phyloP scores from a whole-genome alignment of 2,329 filamentous ascomycete genomes.

The Fusarium compactum region DNA sequence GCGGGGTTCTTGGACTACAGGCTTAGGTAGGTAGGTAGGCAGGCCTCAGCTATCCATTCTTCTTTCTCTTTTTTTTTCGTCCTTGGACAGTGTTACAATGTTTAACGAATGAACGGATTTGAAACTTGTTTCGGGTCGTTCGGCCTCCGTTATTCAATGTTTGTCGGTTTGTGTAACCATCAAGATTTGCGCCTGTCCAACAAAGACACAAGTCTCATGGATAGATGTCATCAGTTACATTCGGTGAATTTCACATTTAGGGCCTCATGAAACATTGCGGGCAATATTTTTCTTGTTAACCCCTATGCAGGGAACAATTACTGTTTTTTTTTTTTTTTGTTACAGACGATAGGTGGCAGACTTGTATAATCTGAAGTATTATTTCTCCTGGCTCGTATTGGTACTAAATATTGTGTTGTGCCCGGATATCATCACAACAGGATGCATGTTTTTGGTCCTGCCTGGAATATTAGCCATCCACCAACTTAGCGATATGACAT shows the following conservation, averaged over 20 bases:
- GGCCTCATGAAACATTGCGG: neutral
- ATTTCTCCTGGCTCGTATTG: neutral
- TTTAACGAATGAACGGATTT: constrained; percentile 8
- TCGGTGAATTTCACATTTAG: neutral
- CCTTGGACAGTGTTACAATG: constrained; percentile 3
- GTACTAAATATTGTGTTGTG: constrained; percentile 2
- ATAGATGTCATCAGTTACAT: neutral
- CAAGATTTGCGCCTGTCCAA: neutral
- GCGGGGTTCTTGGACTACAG: constrained; percentile 26
- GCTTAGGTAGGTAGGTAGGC: too few relatives aligned
- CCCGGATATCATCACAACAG: neutral
- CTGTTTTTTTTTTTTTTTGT: neutral
- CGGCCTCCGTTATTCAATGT: constrained; percentile 3
- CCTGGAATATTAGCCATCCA: neutral
- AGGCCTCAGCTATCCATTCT: neutral
- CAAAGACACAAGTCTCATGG: neutral
- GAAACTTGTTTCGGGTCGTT: constrained; percentile 20
- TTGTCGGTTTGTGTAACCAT: constrained; percentile 11
- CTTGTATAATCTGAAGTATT: neutral
- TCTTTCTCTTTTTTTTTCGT: neutral
- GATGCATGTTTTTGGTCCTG: neutral
- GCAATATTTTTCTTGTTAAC: neutral
- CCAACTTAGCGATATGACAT: neutral
- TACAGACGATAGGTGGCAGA: neutral
- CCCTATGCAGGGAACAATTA: neutral